Base-by-base conservation (phyloP, 352 stramenopile genomes). In the Stramenopiles sp. region DNA sequence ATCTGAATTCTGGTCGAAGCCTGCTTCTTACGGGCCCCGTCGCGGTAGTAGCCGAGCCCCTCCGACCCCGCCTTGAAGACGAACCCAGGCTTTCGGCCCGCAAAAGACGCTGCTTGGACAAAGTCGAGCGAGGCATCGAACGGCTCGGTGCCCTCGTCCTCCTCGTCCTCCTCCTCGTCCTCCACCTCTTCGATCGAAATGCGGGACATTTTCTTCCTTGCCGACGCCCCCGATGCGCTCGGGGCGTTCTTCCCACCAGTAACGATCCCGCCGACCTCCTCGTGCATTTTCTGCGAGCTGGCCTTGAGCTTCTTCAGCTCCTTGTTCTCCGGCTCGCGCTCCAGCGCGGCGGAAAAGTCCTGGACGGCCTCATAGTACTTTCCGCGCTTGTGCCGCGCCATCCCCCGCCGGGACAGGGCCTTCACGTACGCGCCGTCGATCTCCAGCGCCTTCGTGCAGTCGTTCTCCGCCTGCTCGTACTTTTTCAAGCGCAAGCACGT, bases 371-470 rank as follows among this genome's bases (percentile, higher is more conserved):
- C 83, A 1, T 80, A 79, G 78, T 93, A 95, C 48, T 89, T 91
- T n/a, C 87, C 86, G 33, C 86, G 83, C 1, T 84, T 82, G 74
- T 94, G 89, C 32, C 87, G 85, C 35, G 85, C 87, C 84, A 94
- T 94, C 4, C 88, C 90, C 43, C 90, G 84, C 68, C 89, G 83
- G 37, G 80, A 85, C 80, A 87, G 89, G 1, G 87, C 88, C 78
- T 97, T 96, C 36, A 82, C 77, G 73, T 95, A 96, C 1, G 35
- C 75, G n/a, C 85, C 78, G 77, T 96, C 85, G 1, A 94, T 80
- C 12, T 83, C 31, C 33, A 95, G 80, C 0, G 88, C 85, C 4
- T 81, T 78, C 35, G 84, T 83, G 48, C 86, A 94, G 79, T 96
- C 91, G 1, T 89, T 79, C 76, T 96, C 87, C 0, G 90, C 89